phyloP scores from a whole-genome alignment of 176 grass and related monocot species.

The Carex littledalei region DNA sequence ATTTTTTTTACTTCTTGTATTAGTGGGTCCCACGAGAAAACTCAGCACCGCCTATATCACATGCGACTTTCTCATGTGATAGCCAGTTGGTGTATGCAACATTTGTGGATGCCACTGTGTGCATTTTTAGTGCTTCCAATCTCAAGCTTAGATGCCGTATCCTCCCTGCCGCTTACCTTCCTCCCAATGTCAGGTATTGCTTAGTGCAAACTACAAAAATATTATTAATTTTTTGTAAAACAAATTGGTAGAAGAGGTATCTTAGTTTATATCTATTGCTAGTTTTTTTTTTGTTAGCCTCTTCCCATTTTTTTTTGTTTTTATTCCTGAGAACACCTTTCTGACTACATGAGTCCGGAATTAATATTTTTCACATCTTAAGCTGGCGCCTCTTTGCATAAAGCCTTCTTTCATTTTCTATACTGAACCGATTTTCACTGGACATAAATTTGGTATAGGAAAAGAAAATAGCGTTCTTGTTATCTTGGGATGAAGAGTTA shows the following conservation, averaged over 20 bases:
- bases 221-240: neutral
- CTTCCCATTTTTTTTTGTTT: neutral
- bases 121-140: slow-evolving; percentile 78
- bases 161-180: slow-evolving; percentile 80
- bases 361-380: neutral
- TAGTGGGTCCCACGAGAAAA: slow-evolving; percentile 85
- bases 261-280: neutral
- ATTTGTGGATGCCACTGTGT: slow-evolving; percentile 75
- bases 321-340: neutral
- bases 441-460: neutral
- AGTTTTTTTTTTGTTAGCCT: neutral
- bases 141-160: slow-evolving; percentile 82
- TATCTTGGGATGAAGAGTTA: neutral
- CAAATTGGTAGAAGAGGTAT: neutral
- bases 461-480: neutral
- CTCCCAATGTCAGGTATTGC: slow-evolving; percentile 65
- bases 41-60: slow-evolving; percentile 76
- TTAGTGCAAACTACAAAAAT: neutral
- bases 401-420: neutral
- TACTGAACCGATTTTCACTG: neutral
- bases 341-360: neutral
- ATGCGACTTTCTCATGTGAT: slow-evolving; percentile 95
- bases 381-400: neutral
- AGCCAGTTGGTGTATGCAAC: slow-evolving; percentile 96
- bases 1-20: slow-evolving; percentile 16